Evolutionary conservation across 2,329 filamentous ascomycete species (phyloP), one percentile per base, ranked within the genome.

Genomic region (Nemania sp.): DNA sequence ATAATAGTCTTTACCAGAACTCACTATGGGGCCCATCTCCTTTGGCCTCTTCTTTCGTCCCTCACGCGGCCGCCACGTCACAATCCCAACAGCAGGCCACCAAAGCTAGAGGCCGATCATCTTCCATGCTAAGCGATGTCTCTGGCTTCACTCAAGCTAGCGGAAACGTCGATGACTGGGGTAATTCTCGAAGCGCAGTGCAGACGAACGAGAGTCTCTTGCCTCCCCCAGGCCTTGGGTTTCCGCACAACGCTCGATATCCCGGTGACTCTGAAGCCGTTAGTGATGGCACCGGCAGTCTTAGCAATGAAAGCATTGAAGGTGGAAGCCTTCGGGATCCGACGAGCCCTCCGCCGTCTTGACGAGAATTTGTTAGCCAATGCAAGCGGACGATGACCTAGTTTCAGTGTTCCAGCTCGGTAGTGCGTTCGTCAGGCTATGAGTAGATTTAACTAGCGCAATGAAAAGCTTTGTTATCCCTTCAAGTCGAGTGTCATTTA

Each of bases 61-160:
- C 79, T 5, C 70, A 80, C 29, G 78, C 67, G 32, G 51, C 72
- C 76, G 61, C 70, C 0, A 74, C 82, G 62, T 74, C 79, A 13
- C 74, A 79, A 51, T 27, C 62, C 73, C 72, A 78, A 70, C 68
- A 76, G 71, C 70, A 69, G 26, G 35, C 67, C n/a, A 59, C 61
- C 26, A 85, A 83, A 76, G 80, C 82, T 32, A 80, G 88, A 52
- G 88, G 87, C 24, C 86, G 89, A 56, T 90, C 88, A 32, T 90
- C 87, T 10, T 90, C 87, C 65, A 91, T 91, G 89, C 84, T 91
- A 2, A 90, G 88, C 74, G 86, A 90, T 73, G 81, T 90, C 2
- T 90, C 88, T n/a, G 88, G 88, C 22, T 89, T 90, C 73, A 91
- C 89, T 7, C 87, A 90, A 78, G 88, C 85, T 18, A 89, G 86